Base-by-base conservation (phyloP, 352 stramenopile species). In the Salisapilia sapeloensis region DNA sequence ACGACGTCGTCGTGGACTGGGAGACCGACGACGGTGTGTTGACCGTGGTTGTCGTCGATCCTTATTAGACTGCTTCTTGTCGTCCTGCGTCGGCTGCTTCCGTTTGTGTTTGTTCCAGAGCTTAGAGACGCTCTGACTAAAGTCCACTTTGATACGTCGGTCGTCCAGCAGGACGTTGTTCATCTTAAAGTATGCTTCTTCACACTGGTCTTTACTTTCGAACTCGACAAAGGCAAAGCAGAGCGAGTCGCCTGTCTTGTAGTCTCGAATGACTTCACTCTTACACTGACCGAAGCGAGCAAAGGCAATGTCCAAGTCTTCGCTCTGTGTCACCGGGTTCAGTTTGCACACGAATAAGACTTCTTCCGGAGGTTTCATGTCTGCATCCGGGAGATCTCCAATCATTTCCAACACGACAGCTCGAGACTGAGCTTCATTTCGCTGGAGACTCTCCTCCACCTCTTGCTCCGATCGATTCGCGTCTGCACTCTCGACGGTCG, bases 181-280 rank as follows among this genome's bases (percentile, higher is more conserved):
- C 96, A 99, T 99, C 75, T 99, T 99, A 40, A 97, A 95, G 53
- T 97, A 99, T 6, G 96, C 96, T 52, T 97, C 69, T 35, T 92
- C 72, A 35, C 91, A 97, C 42, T 94, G 66, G 29, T 93, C 53
- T 3, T 94, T 82, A 30, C 87, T 85, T 22, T 78, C 85, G 56
- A 99, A 99, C 64, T 98, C 93, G 10, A 98, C 81, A 58, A 99
- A 99, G 4, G 92, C 95, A 59, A 98, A 99, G 46, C 97, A 96
- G 13, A 99, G 55, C 32, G 83, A 97, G 44, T 96, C 83, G 6
- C 95, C 95, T 2, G 94, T 98, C 47, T 99, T 95, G 28, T 69
- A 82, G 50, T 99, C 96, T 4, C 93, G 81, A 48, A 98, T 96
- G 32, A 98, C 97, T 36, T 98, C 80, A 6, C 77, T 75, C 35